Conservation (phyloP, 2,329 filamentous ascomycete genomes). For the Chalaropsis ovoidea region DNA sequence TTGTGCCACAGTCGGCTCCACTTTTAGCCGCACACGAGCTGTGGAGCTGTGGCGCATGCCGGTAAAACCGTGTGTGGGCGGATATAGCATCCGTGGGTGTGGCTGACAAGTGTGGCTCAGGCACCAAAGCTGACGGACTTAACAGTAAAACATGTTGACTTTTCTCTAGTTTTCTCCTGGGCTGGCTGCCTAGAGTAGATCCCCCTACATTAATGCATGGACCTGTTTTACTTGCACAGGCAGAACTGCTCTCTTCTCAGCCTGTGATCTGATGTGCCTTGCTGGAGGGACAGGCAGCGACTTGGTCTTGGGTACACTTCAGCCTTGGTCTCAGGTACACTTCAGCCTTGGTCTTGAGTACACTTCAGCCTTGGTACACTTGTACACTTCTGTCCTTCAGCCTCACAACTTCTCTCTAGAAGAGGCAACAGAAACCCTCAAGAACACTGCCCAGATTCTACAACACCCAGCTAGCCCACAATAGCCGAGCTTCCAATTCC, state of each 20-base stretch:
- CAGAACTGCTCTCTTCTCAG: background rate
- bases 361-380: background rate
- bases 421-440: background rate
- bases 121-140: background rate
- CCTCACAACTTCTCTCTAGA: background rate
- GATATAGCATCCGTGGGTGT: background rate
- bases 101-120: background rate
- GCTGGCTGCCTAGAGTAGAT: background rate
- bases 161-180: background rate
- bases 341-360: too few species aligned
- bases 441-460: background rate
- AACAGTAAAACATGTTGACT: background rate
- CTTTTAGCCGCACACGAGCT: background rate
- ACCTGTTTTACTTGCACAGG: background rate
- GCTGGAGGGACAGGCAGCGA: too few species aligned
- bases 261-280: background rate
- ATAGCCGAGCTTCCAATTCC: background rate
- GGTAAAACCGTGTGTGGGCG: background rate
- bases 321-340: too few species aligned
- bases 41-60: too few species aligned
- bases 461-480: background rate
- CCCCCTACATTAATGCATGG: background rate
- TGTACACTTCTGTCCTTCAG: too few species aligned
- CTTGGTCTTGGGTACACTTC: too few species aligned
- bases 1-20: background rate